These are phyloP conservation scores for Abrus precatorius DNA, from an alignment of 306 rosid genomes.

Conservation along the genomic window DNA sequence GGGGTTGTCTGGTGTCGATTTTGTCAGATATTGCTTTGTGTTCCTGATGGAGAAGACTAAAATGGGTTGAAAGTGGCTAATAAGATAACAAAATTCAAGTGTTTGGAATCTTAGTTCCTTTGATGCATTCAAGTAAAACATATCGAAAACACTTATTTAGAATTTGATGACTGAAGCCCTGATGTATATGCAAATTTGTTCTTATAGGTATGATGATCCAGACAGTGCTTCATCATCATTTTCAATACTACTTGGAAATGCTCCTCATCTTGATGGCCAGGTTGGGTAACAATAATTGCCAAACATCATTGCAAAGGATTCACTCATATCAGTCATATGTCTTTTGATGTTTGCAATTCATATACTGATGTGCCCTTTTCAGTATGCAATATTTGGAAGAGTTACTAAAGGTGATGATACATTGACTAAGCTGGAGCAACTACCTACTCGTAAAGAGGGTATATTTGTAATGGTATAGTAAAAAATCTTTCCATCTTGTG, in stretches of 20 bases:
- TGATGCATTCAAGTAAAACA: conserved; percentile 4
- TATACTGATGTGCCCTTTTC: conserved; percentile 51
- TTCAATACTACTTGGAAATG: conserved; percentile 87
- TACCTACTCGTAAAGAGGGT: conserved; percentile 90
- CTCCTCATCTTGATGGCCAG: conserved; percentile 95
- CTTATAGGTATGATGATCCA: conserved; percentile 75
- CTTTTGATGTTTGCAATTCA: conserved; percentile 44
- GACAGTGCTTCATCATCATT: conserved; percentile 86
- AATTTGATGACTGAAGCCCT: conserved; percentile 26
- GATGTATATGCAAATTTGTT: conserved; percentile 2
- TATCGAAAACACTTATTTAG: conserved; percentile 16
- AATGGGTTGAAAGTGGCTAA: background rate
- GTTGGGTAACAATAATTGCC: conserved; percentile 50
- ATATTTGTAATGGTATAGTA: conserved; percentile 88
- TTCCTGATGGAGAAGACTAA: conserved; percentile 7
- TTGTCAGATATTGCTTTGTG: conserved; percentile 19
- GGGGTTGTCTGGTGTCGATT: background rate
- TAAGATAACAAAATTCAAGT: background rate
- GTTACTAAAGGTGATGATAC: conserved; percentile 92
- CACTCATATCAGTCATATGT: conserved; percentile 22
- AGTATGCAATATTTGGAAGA: conserved; percentile 96
- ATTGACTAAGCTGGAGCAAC: conserved; percentile 80
- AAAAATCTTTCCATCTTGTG: conserved; percentile 43
- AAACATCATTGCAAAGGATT: conserved; percentile 38
- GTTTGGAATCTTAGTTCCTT: conserved; percentile 4